Percentiles rank a stretch among this genome's conserved stretches.
Conservation (phyloP, 2,329 filamentous ascomycete species). For the Neonectria coccinea region DNA sequence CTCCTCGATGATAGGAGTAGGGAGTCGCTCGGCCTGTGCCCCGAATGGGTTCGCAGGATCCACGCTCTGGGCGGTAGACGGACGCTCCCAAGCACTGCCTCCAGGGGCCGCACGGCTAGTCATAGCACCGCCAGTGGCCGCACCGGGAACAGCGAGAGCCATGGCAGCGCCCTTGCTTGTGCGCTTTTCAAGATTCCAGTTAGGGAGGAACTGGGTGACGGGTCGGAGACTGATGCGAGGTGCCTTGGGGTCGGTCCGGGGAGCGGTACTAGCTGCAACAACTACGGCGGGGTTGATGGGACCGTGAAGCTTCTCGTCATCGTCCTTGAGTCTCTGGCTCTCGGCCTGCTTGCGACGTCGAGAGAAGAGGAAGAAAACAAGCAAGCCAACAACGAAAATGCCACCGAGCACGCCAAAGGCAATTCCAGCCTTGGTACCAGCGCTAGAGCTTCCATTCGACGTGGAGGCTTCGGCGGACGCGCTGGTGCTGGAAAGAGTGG, state of each 20-base stretch:
- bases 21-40: slow-evolving; percentile 65
- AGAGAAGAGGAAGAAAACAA: slow-evolving; percentile 78
- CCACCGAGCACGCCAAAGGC: slow-evolving; percentile 83
- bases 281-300: slow-evolving; percentile 51
- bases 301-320: slow-evolving; percentile 73
- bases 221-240: slow-evolving; percentile 89
- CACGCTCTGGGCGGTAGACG: slow-evolving; percentile 57
- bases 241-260: slow-evolving; percentile 64
- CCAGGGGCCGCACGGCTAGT: slow-evolving; percentile 48
- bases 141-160: slow-evolving; percentile 49
- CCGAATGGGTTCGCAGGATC: slow-evolving; percentile 79
- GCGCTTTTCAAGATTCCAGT: slow-evolving; percentile 62
- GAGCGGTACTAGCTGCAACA: slow-evolving; percentile 26
- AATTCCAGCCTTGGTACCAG: slow-evolving; percentile 79
- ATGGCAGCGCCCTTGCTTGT: slow-evolving; percentile 62
- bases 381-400: slow-evolving; percentile 73
- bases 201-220: slow-evolving; percentile 84
- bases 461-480: slow-evolving; percentile 36
- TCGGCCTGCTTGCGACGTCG: slow-evolving; percentile 74
- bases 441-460: slow-evolving; percentile 41
- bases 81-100: slow-evolving; percentile 61
- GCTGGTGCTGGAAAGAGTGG: slow-evolving; percentile 37
- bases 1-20: slow-evolving; percentile 56
- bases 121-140: slow-evolving; percentile 34
- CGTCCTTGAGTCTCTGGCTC: slow-evolving; percentile 62